Base-by-base conservation (phyloP, 2,329 filamentous ascomycete genomes). In the Xylaria sp. region DNA sequence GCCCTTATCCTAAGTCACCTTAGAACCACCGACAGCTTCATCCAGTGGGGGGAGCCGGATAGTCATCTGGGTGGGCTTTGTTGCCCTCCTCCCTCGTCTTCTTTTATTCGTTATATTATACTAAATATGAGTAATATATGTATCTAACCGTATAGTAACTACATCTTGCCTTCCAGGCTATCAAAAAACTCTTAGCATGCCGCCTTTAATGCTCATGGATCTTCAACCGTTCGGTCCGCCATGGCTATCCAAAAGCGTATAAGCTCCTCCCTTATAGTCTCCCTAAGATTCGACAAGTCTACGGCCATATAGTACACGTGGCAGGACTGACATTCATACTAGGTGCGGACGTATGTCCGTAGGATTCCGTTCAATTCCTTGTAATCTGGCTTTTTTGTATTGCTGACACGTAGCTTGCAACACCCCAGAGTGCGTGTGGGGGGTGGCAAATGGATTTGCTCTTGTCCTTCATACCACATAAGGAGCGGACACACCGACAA, bases 151-250 rank as follows among this genome's bases (percentile, higher is more conserved):
- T n/a, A n/a, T n/a, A 35, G 11, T 41, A 15, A 38, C 1, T n/a
- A 62, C 54, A 64, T 55, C 31, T 58, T 2, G 38, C 46, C 25
- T 68, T 74, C 6, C 41, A 41, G 2, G 62, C 66, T 17, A 75
- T 78, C 57, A 56, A 60, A 67, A 74, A 33, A 60, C 64, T 1
- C 52, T 75, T n/a, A 74, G 73, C 1, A 70, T 69, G 4, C 77
- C 77, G 3, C 69, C 75, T 1, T 23, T 76, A 23, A 67, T 76
- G 52, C 27, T 77, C 0, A 23, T 76, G 13, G 77, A 79, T 44
- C 58, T 76, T 15, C 71, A 76, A 4, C 77, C 77, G 1, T 47
- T 74, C 10, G 60, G 54, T 15, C 72, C 67, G 17, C 70, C 7
- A 69, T 79, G 64, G 63, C 71, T 11, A 29, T 77, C 70, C 76